Evolutionary conservation across 495 filamentous ascomycete genomes (phyloP), one percentile per base, ranked within the genome.

Genomic region (Tetracladium setigerum): DNA sequence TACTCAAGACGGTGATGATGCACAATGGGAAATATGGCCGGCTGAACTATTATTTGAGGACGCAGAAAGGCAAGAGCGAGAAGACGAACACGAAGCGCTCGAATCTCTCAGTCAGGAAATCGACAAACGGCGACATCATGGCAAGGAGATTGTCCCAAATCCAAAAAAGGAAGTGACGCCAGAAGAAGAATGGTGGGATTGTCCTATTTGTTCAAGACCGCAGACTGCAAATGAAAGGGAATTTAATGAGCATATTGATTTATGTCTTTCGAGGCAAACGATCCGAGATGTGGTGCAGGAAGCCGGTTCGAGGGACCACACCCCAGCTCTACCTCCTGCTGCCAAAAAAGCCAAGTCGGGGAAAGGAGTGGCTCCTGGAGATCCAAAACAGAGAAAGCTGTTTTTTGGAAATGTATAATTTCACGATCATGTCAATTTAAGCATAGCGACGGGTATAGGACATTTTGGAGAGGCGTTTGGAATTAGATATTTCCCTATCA

Each of bases 241-340:
- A 5, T 96, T 99, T 66, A 99, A 99, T 53, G 82, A 84, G 41
- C 94, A 99, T 63, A 84, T 99, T 38, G 94, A 99, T 59, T 81
- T 86, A 16, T 99, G 92, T 66, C 76, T 99, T 7, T 95, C 89
- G 2, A 69, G 79, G 38, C 78, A 83, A 60, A 86, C 87, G 0
- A 98, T 98, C 51, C 82, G 82, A 35, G 87, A 95, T 57, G 85
- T 77, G 0, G 81, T 85, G 6, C 79, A 85, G 46, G 76, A 74
- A 1, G n/a, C 52, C 1, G 42, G 37, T 22, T 18, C 41, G 2
- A 19, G 30, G 11, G 48, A 52, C 1, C 32, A 49, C 22, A 47
- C 45, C 9, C 49, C 56, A 5, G 38, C 40, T 27, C 22, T 7
- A 27, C 3, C 22, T 27, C 22, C 22, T 3, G 22, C 7, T n/a